Evolutionary conservation across 352 stramenopile genomes (phyloP).

Genomic region (Phytophthora multivora): DNA sequence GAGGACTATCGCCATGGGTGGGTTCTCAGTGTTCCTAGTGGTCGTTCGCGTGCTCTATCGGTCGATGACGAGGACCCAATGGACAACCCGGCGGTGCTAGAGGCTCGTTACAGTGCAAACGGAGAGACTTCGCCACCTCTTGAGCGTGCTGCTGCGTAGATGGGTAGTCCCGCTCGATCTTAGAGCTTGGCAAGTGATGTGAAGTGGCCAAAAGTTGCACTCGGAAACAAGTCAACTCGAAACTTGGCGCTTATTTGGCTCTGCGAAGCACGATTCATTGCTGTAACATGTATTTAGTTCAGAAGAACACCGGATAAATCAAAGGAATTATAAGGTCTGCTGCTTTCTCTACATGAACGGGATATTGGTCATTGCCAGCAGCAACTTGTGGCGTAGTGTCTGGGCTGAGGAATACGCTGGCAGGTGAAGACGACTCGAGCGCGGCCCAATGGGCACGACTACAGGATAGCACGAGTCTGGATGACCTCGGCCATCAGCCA

Average conservation of each 20-base stretch:
- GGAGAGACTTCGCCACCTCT: conserved; percentile 18
- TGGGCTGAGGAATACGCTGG: conserved; percentile 57
- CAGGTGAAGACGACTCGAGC: conserved; percentile 54
- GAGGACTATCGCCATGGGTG: conserved; percentile 65
- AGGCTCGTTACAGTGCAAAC: conserved; percentile 35
- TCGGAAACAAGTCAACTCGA: conserved; percentile 14
- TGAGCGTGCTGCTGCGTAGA: conserved; percentile 14
- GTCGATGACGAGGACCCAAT: conserved; percentile 67
- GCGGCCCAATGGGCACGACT: conserved; percentile 33
- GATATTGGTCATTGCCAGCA: conserved; percentile 57
- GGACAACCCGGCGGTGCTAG: conserved; percentile 42
- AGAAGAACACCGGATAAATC: conserved; percentile 30
- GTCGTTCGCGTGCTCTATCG: conserved; percentile 56
- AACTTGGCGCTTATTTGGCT: conserved; percentile 13
- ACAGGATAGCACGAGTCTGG: conserved; percentile 69
- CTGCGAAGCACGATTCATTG: conserved; percentile 9
- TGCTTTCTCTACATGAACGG: conserved; percentile 24
- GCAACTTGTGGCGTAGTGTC: conserved; percentile 62
- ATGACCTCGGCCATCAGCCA: conserved; percentile 49
- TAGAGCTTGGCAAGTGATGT: conserved; percentile 24
- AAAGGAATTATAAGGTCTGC: conserved; percentile 29
- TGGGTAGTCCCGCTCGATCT: not conserved
- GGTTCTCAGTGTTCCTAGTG: conserved; percentile 60
- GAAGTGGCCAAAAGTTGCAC: conserved; percentile 18
- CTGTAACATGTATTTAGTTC: conserved; percentile 58